Percentiles rank a stretch among this genome's conserved stretches.
Conservation (phyloP, 768 basidiomycete species). For the Tylopilus plumbeoviolaceoides region DNA sequence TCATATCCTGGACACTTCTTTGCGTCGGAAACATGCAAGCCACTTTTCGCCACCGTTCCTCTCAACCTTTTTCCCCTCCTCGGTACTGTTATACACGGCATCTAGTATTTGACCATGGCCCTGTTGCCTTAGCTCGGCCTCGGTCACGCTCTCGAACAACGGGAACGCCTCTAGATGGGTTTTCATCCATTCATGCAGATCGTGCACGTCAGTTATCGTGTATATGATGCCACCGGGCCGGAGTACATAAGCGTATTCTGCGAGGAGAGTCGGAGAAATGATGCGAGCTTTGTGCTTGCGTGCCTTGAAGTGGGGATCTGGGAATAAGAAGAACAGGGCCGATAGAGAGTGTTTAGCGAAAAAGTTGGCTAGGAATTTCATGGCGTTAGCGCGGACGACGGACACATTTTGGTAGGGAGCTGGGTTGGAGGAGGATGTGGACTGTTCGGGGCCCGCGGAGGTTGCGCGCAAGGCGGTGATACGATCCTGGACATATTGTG, state of each 20-base stretch:
- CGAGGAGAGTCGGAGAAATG: conserved; percentile 94
- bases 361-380: conserved; percentile 98
- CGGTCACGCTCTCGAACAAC: conserved; percentile 76
- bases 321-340: conserved; percentile 96
- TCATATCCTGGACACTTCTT: conserved; percentile 26
- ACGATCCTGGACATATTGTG: conserved; percentile 92
- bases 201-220: conserved; percentile 95
- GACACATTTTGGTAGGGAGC: conserved; percentile 83
- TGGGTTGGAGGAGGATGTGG: conserved; percentile 25
- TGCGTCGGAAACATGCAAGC: conserved; percentile 84
- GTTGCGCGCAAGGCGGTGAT: conserved; percentile 87
- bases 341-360: conserved; percentile 87
- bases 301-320: conserved; percentile 97
- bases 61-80: conserved; percentile 97
- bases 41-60: conserved; percentile 88
- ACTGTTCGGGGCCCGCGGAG: conserved; percentile 23
- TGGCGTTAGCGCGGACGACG: conserved; percentile 92
- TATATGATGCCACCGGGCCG: conserved; percentile 93
- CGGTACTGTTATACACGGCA: conserved; percentile 79
- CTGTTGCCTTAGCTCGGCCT: conserved; percentile 68
- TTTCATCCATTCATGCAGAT: conserved; percentile 95
- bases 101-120: conserved; percentile 78
- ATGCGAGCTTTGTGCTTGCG: conserved; percentile 99
- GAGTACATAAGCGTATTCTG: conserved; percentile 94
- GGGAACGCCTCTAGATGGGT: conserved; percentile 85